phyloP scores from a whole-genome alignment of 257 asterid species.

The Mitragyna speciosa region DNA sequence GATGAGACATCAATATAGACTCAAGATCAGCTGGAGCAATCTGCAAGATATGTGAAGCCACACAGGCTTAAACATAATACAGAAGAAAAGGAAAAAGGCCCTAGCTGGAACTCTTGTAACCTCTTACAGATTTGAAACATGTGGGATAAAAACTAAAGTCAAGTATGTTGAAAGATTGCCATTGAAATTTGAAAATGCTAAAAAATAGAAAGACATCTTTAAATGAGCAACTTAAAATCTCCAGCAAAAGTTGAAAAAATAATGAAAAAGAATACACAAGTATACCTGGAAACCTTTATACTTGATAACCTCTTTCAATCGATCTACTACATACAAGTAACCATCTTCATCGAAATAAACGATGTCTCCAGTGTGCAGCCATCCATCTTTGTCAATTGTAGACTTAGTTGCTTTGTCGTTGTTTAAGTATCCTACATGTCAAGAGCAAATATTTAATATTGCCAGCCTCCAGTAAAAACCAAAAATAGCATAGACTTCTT shows the following conservation, averaged over 20 bases:
- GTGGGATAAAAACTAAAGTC: neutral
- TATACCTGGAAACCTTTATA: conserved; percentile 88
- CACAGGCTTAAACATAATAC: neutral
- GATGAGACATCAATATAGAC: conserved; percentile 56
- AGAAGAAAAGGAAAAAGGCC: too few species aligned
- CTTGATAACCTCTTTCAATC: conserved; percentile 84
- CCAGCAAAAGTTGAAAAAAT: neutral
- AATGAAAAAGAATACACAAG: neutral
- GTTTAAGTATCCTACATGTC: conserved; percentile 61
- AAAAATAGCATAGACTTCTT: neutral
- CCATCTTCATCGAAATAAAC: conserved; percentile 77
- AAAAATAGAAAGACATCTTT: neutral
- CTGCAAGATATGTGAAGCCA: conserved; percentile 36
- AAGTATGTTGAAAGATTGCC: neutral
- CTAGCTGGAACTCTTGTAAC: neutral
- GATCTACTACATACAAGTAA: conserved; percentile 63
- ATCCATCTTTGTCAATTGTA: conserved; percentile 63
- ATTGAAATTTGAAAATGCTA: neutral
- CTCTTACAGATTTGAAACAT: neutral
- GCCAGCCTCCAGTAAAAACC: neutral
- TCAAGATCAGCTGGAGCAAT: conserved; percentile 94
- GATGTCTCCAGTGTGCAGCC: conserved; percentile 89
- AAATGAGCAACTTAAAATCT: neutral
- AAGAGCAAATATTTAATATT: conserved; percentile 6
- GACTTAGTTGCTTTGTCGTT: conserved; percentile 53